Percentiles rank a stretch among this genome's conserved stretches.
Conservation (phyloP, 441 rosid genomes). For the Sinapis alba region DNA sequence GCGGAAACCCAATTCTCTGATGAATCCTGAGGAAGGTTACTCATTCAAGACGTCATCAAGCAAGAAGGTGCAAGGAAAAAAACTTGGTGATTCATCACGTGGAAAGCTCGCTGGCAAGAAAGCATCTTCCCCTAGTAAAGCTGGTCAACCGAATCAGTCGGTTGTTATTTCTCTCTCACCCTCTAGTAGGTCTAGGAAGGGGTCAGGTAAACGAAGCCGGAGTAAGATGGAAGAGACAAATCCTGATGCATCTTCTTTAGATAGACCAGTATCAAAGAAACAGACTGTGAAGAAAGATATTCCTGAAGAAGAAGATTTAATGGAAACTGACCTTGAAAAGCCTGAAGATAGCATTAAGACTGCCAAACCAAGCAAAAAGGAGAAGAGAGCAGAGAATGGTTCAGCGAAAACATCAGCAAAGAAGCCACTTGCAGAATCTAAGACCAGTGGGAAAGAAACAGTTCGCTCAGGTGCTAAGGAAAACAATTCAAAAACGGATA, state of each 20-base stretch:
- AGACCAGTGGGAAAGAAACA: constrained; percentile 14
- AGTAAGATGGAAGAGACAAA: constrained; percentile 40
- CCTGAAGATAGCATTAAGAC: constrained; percentile 33
- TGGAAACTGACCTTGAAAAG: constrained; percentile 37
- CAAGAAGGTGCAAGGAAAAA: constrained; percentile 40
- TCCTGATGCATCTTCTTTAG: constrained; percentile 17
- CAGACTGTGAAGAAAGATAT: constrained; percentile 35
- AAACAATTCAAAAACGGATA: constrained; percentile 12
- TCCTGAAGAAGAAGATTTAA: constrained; percentile 38
- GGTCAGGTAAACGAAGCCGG: constrained; percentile 41
- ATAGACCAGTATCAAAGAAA: constrained; percentile 23
- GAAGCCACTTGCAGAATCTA: constrained; percentile 33
- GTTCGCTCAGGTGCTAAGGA: constrained; percentile 2
- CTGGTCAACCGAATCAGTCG: constrained; percentile 34
- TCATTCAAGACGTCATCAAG: constrained; percentile 31
- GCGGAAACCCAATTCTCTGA: constrained; percentile 67
- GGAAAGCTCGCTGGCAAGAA: constrained; percentile 42
- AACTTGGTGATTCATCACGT: constrained; percentile 32
- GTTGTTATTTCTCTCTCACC: constrained; percentile 40
- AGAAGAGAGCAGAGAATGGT: constrained; percentile 20
- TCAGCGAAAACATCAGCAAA: constrained; percentile 29
- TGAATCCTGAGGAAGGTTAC: constrained; percentile 74
- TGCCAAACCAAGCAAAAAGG: constrained; percentile 36
- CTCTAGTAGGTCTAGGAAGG: constrained; percentile 28
- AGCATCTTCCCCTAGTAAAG: constrained; percentile 36